Base-by-base conservation (phyloP, 352 stramenopile species). In the Globisporangium acanthophoron region DNA sequence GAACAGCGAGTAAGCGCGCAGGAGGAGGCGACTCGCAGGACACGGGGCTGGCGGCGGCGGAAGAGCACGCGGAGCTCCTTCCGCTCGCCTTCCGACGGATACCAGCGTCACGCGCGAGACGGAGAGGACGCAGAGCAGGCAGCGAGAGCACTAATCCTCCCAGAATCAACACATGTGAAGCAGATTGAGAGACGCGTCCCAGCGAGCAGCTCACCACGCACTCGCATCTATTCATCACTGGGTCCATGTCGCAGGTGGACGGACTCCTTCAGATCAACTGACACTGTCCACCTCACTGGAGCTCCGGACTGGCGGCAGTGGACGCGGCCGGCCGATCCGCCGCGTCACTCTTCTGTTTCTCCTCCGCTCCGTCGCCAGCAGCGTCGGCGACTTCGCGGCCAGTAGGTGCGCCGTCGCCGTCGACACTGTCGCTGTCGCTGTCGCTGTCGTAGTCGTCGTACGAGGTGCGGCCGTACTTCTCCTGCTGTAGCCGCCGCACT, bases 401-500 rank as follows among this genome's bases (percentile, higher is more conserved):
- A n/a, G 39, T 29, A 39, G 18, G 16, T 57, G 39, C 24, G 13
- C 52, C 73, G 35, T 21, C 9, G 11, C 18, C n/a, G 21, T 20
- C 46, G 24, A 33, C 9, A 12, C 18, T 27, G 21, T 20, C 46
- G 24, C 52, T 46, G 24, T 48, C 71, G 59, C 67, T 75, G 52
- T 77, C 69, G 54, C 77, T 91, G 54, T 86, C 78, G 45, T 83
- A 81, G 59, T 79, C 76, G 27, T 80, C 71, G 9, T 61, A 64
- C 29, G 40, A 61, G 35, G 43, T 37, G 20, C 74, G 73, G n/a
- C 75, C 72, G 61, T 94, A 94, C 12, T 69, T 62, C 21, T 82
- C 73, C 55, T 94, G 84, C 60, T 94, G 84, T 55, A 89, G 57
- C 20, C 71, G 68, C 29, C 84, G 81, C 49, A 88, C 77, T 62